These are phyloP conservation scores for Coniochaeta hoffmannii DNA, from an alignment of 2,329 filamentous ascomycete genomes.

Conservation along the genomic window DNA sequence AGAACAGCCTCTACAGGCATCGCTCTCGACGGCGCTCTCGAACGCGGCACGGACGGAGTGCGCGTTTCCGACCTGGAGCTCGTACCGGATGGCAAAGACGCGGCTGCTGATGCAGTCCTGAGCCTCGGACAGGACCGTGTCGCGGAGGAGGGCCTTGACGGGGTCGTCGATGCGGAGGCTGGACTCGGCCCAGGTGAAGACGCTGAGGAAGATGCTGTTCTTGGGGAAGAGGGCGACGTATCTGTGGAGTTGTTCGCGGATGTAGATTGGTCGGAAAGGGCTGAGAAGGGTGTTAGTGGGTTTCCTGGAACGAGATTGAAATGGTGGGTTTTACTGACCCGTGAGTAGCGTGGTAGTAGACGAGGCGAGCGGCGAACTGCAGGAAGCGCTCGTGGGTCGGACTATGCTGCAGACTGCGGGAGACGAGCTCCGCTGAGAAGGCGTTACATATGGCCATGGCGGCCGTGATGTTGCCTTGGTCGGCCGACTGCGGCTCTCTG, in stretches of 20 bases:
- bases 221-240: conserved; percentile 61
- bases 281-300: conserved; percentile 21
- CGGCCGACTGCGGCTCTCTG: conserved; percentile 33
- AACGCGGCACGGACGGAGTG: conserved; percentile 44
- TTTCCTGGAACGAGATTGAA: background rate
- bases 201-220: conserved; percentile 67
- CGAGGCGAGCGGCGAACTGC: conserved; percentile 58
- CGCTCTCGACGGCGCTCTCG: conserved; percentile 38
- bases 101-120: conserved; percentile 36
- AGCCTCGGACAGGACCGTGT: conserved; percentile 33
- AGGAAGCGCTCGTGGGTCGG: conserved; percentile 55
- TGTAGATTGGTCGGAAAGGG: conserved; percentile 58
- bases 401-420: conserved; percentile 24
- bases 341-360: conserved; percentile 57
- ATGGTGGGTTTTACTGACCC: conserved; percentile 31
- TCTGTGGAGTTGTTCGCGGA: conserved; percentile 53
- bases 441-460: conserved; percentile 33
- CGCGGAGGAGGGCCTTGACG: conserved; percentile 57
- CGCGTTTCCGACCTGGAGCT: conserved; percentile 37
- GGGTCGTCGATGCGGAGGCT: conserved; percentile 69
- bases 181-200: conserved; percentile 65
- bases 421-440: conserved; percentile 34
- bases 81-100: conserved; percentile 44
- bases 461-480: conserved; percentile 50
- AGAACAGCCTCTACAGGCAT: conserved; percentile 29